phyloP scores from a whole-genome alignment of 2,329 filamentous ascomycete species.

The Fonsecaea erecta region DNA sequence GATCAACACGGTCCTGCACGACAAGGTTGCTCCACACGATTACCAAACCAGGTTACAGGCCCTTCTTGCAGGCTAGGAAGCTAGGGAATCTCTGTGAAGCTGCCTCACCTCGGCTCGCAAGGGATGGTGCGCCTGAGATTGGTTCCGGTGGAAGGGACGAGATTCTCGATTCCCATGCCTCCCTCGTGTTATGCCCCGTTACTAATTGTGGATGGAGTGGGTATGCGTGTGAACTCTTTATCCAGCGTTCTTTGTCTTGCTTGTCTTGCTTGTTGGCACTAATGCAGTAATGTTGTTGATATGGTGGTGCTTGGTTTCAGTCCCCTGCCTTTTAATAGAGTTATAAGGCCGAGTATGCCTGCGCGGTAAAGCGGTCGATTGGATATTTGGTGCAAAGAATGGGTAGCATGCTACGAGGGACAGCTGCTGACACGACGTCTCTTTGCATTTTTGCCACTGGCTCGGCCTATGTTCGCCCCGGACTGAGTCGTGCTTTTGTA shows the following conservation, averaged over 20 bases:
- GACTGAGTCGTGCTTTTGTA: neutral
- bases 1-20: neutral
- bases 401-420: neutral
- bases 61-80: neutral
- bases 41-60: slow-evolving; percentile 8
- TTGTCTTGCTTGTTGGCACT: neutral
- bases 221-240: neutral
- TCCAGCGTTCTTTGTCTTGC: neutral
- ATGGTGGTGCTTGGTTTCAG: neutral
- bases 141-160: neutral
- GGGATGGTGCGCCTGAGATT: neutral
- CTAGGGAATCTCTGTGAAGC: neutral
- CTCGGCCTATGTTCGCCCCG: neutral
- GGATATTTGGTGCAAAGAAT: neutral
- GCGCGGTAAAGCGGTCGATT: neutral
- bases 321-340: neutral
- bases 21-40: slow-evolving; percentile 8
- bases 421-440: neutral
- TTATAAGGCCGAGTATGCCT: neutral
- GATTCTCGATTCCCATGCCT: neutral
- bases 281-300: neutral
- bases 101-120: neutral
- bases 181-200: neutral
- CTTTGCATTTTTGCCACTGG: neutral
- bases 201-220: neutral